Evolutionary conservation across 192 early-diverging fungal species (phyloP), one percentile per base, ranked within the genome.

Genomic region (Umbelopsis isabellina): DNA sequence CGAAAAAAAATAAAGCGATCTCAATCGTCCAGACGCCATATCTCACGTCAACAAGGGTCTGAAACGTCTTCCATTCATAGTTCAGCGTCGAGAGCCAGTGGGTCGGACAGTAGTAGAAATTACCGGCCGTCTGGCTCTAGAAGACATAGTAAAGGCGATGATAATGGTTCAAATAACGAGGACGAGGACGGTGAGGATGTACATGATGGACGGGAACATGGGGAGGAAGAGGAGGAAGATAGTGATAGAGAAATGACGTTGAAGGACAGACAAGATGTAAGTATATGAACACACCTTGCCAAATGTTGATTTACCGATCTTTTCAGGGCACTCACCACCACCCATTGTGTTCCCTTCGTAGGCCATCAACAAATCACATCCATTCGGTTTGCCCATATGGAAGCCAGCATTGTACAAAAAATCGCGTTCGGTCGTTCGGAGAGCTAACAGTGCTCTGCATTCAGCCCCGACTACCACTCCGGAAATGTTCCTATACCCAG

Each of bases 341-440:
- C 46, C 7, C 0, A 13, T 21, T 51, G 18, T 35, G 37, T 46
- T 72, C 0, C 4, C 53, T 33, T 12, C 22, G n/a, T 82, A 93
- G 86, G 88, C 87, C 20, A 86, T 94, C 69, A 94, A 94, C 76
- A 86, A 83, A 30, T 80, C 84, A 7, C 95, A 97, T 82, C 95
- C 95, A 20, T 98, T 98, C 74, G 97, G 97, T 37, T 76, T 98
- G 50, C 92, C 91, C 37, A 84, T 98, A 23, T 98, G 97, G 97
- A 98, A 98, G 79, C 94, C 95, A 23, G 95, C 95, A 12, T 84
- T 98, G n/a, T 98, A 97, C 85, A 93, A 94, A 65, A 98, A 98
- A 76, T 86, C 88, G 11, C 91, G 97, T 15, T 91, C 92, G 16
- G 92, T 97, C 44, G 89, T 91, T 44, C 86, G 88, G 4, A 87